Evolutionary conservation across 2,329 filamentous ascomycete species (phyloP), one percentile per base, ranked within the genome.

Genomic region (Trichoderma sp.): DNA sequence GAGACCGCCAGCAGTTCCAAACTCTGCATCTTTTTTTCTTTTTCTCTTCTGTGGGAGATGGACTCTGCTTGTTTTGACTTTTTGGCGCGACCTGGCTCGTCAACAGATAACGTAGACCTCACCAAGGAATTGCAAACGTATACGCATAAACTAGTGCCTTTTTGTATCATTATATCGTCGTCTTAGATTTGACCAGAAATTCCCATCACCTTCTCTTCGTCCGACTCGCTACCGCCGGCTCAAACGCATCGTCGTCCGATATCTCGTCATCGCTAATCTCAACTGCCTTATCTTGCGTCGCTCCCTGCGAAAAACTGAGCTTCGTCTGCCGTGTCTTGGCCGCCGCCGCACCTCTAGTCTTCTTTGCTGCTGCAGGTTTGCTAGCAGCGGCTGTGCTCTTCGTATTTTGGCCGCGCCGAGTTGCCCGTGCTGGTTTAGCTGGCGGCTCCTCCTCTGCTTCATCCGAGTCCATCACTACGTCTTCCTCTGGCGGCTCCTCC

Each of bases 221-320:
- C 65, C 78, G 72, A n/a, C 74, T 76, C 21, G 78, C 71, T 14
- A 75, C 72, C 0, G 89, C 87, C 76, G 90, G 90, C 0, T 83
- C 79, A 76, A 88, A 90, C 0, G 83, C 79, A 76, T 88, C 86
- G 54, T 89, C 86, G 68, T 88, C 86, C 0, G 85, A 87, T 55
- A 90, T 89, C 76, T 89, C 88, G 74, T 90, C 88, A 69, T 89
- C 87, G 70, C 88, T 90, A 66, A 90, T 85, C 74, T 89, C 87
- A 18, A 86, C 74, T n/a, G 82, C 81, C 46, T 83, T 81, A 39
- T 83, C 77, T 71, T 85, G 82, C 34, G 82, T 80, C 8, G 79
- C 76, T 70, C 77, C 76, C 63, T 80, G 80, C 16, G 81, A 77
- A 54, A 80, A 81, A 60, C 74, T 73, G 7, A 81, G 58, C 66